A percentile compares a stretch with the other conserved stretches of the same genome.
Conservation (phyloP, 495 filamentous ascomycete genomes). For the Hypoxylon perforatum region DNA sequence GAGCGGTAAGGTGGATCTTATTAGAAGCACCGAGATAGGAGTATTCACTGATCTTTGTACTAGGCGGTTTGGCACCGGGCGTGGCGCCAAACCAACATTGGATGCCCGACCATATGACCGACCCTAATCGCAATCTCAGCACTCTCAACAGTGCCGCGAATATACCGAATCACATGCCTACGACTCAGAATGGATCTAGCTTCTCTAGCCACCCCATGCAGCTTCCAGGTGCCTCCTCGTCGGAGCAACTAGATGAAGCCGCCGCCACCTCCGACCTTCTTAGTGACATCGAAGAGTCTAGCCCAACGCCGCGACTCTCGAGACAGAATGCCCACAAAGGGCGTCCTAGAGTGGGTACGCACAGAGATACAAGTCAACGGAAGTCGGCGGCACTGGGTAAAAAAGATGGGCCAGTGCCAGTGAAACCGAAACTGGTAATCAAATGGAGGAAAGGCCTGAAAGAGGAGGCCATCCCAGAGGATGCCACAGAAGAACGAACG, state of each 20-base stretch:
- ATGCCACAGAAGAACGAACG: conserved; percentile 16
- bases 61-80: background rate
- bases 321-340: background rate
- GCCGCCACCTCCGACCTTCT: background rate
- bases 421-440: too few relatives aligned
- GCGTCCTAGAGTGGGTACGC: background rate
- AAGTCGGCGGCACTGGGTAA: background rate
- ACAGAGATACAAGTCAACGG: background rate
- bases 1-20: too few relatives aligned
- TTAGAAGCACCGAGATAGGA: too few relatives aligned
- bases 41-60: too few relatives aligned
- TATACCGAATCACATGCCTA: background rate
- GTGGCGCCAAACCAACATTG: background rate
- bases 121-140: background rate
- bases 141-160: background rate
- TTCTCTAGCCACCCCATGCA: background rate
- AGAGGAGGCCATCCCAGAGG: conserved; percentile 11
- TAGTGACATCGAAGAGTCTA: background rate
- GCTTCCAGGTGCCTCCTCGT: background rate
- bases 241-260: background rate
- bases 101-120: background rate
- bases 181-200: background rate
- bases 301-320: background rate
- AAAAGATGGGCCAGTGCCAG: background rate
- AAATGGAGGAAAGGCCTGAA: conserved; percentile 12